Evolutionary conservation across 371 early-diverging fungal species (phyloP), one percentile per base, ranked within the genome.

Genomic region (Syncephalastrum racemosum): DNA sequence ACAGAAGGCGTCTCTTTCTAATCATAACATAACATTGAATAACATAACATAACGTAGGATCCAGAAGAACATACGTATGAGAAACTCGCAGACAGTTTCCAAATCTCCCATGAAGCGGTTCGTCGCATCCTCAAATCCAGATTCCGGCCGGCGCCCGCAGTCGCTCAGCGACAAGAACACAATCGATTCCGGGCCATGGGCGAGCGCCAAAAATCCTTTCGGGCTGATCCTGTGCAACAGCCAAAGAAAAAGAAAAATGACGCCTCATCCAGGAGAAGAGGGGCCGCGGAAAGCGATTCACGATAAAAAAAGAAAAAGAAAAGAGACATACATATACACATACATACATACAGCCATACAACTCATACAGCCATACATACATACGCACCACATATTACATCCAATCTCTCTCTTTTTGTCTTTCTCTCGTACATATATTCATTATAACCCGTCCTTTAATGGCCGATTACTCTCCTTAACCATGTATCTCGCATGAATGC

Each of bases 171-270:
- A 50, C 73, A 73, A 57, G 73, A 73, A 52, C 53, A 46, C 14
- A 73, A 73, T 19, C 60, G 73, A 16, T 73, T 67, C 39, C 51
- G 59, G 12, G 70, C 73, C 0, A 73, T 73, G 73, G 70, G 70
- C 16, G 54, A 65, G 31, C 57, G 72, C 14, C 56, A 63, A 59
- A 43, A 55, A 43, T 22, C 44, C 10, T 58, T 58, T 20, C 58
- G 58, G 36, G 10, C 10, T 8, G 36, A 31, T 12, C 36, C 36
- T 31, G 36, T 31, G 36, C 36, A 31, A 31, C 36, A 3, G 1
- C 12, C 36, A 31, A 31, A 18, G 45, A 44, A 51, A 31, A 23
- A 31, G 31, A 24, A 31, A 48, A 50, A 22, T 47, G 23, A 47
- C 47, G 47, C 36, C 36, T 31, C 36, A 31, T 31, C 36, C 36